Percentiles rank a stretch among this genome's conserved stretches.
These are phyloP conservation scores for Ceratobasidium sp. DNA, from an alignment of 1,284 basidiomycete species.

Conservation along the genomic window DNA sequence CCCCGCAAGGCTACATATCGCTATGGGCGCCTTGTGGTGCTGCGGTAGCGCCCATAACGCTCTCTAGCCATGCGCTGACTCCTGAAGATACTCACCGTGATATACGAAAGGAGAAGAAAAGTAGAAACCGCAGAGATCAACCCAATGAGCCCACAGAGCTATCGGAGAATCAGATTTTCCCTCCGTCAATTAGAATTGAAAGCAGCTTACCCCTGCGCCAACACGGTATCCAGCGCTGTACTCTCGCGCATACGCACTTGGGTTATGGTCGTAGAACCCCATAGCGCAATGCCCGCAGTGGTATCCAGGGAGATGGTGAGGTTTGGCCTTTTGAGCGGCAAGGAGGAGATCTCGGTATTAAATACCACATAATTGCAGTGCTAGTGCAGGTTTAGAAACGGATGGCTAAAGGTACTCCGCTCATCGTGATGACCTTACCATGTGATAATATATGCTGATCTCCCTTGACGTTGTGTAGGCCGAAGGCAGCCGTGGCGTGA, in stretches of 20 bases:
- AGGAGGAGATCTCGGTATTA: neutral
- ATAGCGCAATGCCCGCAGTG: neutral
- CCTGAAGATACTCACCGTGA: neutral
- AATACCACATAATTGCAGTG: too few species aligned
- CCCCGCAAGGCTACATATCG: too few species aligned
- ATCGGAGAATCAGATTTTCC: neutral
- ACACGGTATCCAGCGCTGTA: slow-evolving; percentile 13
- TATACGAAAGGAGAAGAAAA: slow-evolving; percentile 14
- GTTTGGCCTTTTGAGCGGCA: neutral
- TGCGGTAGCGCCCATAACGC: too few species aligned
- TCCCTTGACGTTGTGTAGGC: too few species aligned
- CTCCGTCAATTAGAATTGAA: neutral
- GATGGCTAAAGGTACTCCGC: too few species aligned
- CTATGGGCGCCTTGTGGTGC: too few species aligned
- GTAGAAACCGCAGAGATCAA: slow-evolving; percentile 30
- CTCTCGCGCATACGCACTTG: slow-evolving; percentile 5
- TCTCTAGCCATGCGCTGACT: too few species aligned
- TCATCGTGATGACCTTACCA: too few species aligned
- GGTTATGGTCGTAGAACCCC: slow-evolving; percentile 12
- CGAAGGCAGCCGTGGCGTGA: neutral
- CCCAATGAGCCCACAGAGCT: slow-evolving; percentile 6
- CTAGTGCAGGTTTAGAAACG: too few species aligned
- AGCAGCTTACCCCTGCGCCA: slow-evolving; percentile 6
- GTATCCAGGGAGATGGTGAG: neutral
- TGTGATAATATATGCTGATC: too few species aligned